Base-by-base conservation (phyloP, 2,329 filamentous ascomycete species). In the Elsinoe arachidis region DNA sequence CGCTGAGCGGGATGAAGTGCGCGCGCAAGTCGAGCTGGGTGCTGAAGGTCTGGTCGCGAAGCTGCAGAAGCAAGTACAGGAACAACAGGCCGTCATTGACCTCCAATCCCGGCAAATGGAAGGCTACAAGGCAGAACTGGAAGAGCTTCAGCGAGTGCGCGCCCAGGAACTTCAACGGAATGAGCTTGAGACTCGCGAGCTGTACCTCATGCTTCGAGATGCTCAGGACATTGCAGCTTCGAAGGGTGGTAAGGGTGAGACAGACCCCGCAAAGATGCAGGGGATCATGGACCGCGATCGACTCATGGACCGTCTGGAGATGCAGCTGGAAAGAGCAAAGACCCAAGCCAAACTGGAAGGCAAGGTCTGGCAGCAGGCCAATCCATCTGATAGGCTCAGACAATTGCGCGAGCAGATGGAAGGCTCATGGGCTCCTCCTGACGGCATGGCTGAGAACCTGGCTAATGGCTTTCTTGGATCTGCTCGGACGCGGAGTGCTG, bases 151-250 rank as follows among this genome's bases (percentile, higher is more conserved):
- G 70, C 84, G 89, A 12, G 76, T 96, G 61, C 83, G 92, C 60
- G 87, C 88, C 15, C 91, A 95, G 71, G 92, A 97, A 70, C 80
- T 95, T 35, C 93, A 97, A 73, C 83, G 93, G 55, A 95, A 96
- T 67, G 93, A 99, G 73, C 77, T 99, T 30, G 93, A 99, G 74
- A 97, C 92, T 1, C 82, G 93, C 74, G 93, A 99, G 73, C 76
- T 99, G 19, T 99, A 97, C 72, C 86, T 99, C 58, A 99, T 99
- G 93, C 85, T 99, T 62, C 85, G 92, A 60, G 93, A 99, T 72
- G 92, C 93, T 37, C 92, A 97, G 72, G 92, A 99, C 67, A 90
- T 96, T 63, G 92, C 92, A 46, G 91, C 90, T 21, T 90, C 92
- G 2, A 83, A 81, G 64, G 70, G 67, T 14, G 76, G 72, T 55